phyloP scores from a whole-genome alignment of 2,329 filamentous ascomycete genomes.

The Botrytis hyacinthi region DNA sequence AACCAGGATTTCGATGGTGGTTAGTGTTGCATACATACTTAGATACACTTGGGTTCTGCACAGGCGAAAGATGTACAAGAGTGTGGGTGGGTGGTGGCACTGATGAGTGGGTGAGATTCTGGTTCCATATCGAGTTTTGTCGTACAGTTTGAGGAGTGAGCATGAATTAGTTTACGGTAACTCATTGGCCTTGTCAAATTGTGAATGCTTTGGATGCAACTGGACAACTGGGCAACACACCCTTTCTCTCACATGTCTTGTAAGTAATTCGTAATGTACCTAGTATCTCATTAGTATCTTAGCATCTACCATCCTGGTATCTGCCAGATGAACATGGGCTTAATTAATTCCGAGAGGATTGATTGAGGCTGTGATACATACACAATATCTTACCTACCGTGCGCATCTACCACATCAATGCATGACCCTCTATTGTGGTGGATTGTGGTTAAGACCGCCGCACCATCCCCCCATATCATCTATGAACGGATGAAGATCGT shows the following conservation, averaged over 20 bases:
- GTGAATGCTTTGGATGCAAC: background rate
- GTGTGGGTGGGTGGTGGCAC: background rate
- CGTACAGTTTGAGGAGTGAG: constrained; percentile 10
- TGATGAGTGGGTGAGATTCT: background rate
- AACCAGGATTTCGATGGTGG: constrained; percentile 3
- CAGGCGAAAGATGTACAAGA: constrained; percentile 9
- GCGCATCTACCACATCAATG: constrained; percentile 6
- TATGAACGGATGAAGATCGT: background rate
- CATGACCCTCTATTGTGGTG: constrained; percentile 7
- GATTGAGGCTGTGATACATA: constrained; percentile 19
- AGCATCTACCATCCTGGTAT: background rate
- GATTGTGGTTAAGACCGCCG: constrained; percentile 10
- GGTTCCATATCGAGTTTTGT: constrained; percentile 8
- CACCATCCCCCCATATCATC: background rate
- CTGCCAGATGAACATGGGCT: constrained; percentile 18
- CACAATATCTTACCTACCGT: constrained; percentile 17
- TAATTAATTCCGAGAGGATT: constrained; percentile 16
- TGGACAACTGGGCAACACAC: background rate
- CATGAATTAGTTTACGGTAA: background rate
- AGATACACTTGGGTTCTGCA: constrained; percentile 10
- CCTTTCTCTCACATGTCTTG: background rate
- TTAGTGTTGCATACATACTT: background rate
- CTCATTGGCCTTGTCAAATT: background rate
- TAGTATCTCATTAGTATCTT: constrained; percentile 4
- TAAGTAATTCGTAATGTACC: constrained; percentile 1